Evolutionary conservation across 208 protist genomes (phyloP), one percentile per base, ranked within the genome.

Genomic region (Leptomonas pyrrhocoris): DNA sequence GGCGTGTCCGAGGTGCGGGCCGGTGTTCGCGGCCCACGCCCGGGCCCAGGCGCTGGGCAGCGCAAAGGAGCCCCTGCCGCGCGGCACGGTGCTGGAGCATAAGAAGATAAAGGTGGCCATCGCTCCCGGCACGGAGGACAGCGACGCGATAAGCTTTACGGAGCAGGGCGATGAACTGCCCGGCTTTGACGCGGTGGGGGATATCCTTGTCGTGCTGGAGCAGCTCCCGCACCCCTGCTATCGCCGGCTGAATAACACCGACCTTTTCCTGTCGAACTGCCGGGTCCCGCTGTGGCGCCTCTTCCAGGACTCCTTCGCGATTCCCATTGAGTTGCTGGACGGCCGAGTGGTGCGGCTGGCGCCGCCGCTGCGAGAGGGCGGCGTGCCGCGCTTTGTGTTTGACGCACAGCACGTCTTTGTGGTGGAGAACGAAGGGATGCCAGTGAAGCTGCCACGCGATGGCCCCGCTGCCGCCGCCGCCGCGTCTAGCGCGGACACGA

Each of bases 181-280:
- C 2, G 88, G 83, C 66, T 85, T 94, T n/a, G 56, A 77, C 2
- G 58, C 86, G 31, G 82, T 97, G n/a, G 98, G 98, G 23, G 98
- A 99, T 68, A 90, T 99, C 36, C 81, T 99, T 42, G 94, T 99
- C 27, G 90, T 99, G 8, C 43, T 99, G 5, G 78, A 97, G 50
- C 74, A 98, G 82, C 97, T 98, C 64, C 81, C 93, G 38, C 98
- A 99, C 82, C 63, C 84, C 6, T 27, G 83, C 11, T 99, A 98
- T 76, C 68, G 79, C n/a, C 87, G 98, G 18, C 65, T 98, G 48
- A 95, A 91, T 40, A 69, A 84, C 31, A 88, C 98, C 48, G 72
- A 96, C 45, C 90, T 99, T 63, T 74, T 99, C 0, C 27, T 98
- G 9, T 92, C 98, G 23, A 80, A 94, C 45, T 83, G 78, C 58